Evolutionary conservation across 495 filamentous ascomycete species (phyloP), one percentile per base, ranked within the genome.

Genomic region (Pseudotulostoma volvatum): DNA sequence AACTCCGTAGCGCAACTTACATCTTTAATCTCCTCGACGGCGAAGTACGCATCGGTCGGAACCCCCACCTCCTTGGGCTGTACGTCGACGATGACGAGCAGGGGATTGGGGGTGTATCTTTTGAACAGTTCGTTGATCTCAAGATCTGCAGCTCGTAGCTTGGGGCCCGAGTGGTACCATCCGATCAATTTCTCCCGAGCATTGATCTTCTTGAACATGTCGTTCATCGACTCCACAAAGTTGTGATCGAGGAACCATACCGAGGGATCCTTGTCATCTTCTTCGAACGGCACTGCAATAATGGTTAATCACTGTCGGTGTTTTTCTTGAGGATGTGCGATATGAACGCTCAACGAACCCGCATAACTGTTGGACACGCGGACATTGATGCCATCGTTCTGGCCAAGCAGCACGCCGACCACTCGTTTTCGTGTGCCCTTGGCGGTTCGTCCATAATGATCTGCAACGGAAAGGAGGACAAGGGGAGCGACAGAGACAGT

Each of bases 171-270:
- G 60, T 97, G 90, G 62, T 97, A 97, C 90, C 90, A 97, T 60
- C 90, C 90, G 67, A 97, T 87, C 54, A 97, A 71, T 76, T 97
- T 97, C 66, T 97, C 90, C 39, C 85, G 70, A 41, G 90, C 90
- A 68, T 97, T 97, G 67, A 97, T 86, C 64, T 96, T 96, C 73
- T 97, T 97, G 71, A 97, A 97, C 90, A 97, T 97, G 62, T 97
- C 90, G 70, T 87, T 90, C 90, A 97, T 97, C 46, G 79, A 83
- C 62, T 97, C 92, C 58, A 97, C 81, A 53, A 94, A 97, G 70
- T 97, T 96, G 73, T 97, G 90, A 50, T 97, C 90, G 38, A 97
- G 68, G 58, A 97, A 97, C 90, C 90, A 97, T 46, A 97, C 90
- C 15, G 87, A 90, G 5, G 90, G 88, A 58, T 96, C 88, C 57